Evolutionary conservation across 352 stramenopile genomes (phyloP).

Genomic region (Phytophthora crassamura): DNA sequence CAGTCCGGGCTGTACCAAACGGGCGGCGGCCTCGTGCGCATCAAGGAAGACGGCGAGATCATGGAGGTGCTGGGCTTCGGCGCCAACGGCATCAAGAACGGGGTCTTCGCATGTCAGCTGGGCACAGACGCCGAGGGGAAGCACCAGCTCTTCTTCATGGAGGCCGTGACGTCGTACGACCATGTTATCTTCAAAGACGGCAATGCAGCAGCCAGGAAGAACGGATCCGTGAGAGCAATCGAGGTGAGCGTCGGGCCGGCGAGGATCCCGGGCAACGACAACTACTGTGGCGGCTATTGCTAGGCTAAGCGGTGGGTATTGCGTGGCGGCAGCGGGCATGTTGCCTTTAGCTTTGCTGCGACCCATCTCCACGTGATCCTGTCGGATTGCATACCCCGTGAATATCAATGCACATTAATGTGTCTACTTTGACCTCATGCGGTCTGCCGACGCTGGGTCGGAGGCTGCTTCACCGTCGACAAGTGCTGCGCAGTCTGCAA

Average conservation of each 20-base stretch:
- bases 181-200: slow-evolving; percentile 49
- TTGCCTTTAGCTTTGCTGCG: too few species aligned
- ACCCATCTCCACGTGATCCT: too few species aligned
- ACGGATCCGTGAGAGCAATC: slow-evolving; percentile 54
- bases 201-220: slow-evolving; percentile 39
- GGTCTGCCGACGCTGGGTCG: slow-evolving; percentile 29
- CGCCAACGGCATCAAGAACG: slow-evolving; percentile 56
- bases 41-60: slow-evolving; percentile 65
- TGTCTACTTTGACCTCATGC: too few species aligned
- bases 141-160: slow-evolving; percentile 71
- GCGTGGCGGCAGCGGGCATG: too few species aligned
- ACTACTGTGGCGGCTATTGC: slow-evolving; percentile 78
- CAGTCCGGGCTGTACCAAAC: slow-evolving; percentile 61
- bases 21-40: slow-evolving; percentile 52
- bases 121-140: slow-evolving; percentile 57
- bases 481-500: slow-evolving; percentile 38
- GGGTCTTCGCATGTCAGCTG: slow-evolving; percentile 69
- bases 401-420: too few species aligned
- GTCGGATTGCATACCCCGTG: too few species aligned
- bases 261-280: slow-evolving; percentile 33
- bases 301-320: too few species aligned
- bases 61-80: slow-evolving; percentile 66
- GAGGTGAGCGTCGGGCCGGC: slow-evolving; percentile 60
- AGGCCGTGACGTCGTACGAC: slow-evolving; percentile 51
- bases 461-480: slow-evolving; percentile 12